Base-by-base conservation (phyloP, 495 filamentous ascomycete species). In the Rusavskia elegans region DNA sequence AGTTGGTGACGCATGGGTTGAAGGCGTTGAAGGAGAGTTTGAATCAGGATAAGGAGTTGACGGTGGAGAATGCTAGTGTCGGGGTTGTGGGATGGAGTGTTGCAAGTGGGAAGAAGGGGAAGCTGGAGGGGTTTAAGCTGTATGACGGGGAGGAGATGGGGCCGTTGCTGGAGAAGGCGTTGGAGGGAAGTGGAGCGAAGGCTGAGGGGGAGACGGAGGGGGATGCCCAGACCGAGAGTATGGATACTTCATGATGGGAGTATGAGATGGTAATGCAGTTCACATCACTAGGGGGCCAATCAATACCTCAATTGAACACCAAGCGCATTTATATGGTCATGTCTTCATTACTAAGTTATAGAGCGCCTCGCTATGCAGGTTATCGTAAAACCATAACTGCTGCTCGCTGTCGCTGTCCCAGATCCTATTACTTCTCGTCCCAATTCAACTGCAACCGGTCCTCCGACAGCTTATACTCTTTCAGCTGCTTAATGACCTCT, bases 41-140 rank as follows among this genome's bases (percentile, higher is more conserved):
- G 63, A 83, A 83, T 54, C 90, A 96, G 78, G 92, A 96, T 67
- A 94, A 94, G 72, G 89, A 95, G 78, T 71, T 97, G 65, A 96
- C 88, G 50, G 78, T 95, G 38, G 92, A 95, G 59, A 97, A 98
- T 69, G 92, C 89, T 48, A 95, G 87, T 57, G 77, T 97, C 39
- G 87, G 84, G 48, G 80, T 95, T 46, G 82, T 83, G 48, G 71
- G 63, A 13, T 52, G 53, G 23, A 77, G 79, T 49, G 78, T 72
- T 5, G 72, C 61, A 14, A 52, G 52, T 19, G 78, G 79, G 45
- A 78, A 72, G 8, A 64, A 66, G 51, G 60, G 63, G 60, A 77
- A 71, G 58, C 66, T 81, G 25, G 84, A 92, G 74, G 81, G 79
- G 64, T 98, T 98, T 70, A 87, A 84, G 76, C 73, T 95, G 54